These are phyloP conservation scores for Gossypium lobatum DNA, from an alignment of 441 rosid species.

Conservation along the genomic window DNA sequence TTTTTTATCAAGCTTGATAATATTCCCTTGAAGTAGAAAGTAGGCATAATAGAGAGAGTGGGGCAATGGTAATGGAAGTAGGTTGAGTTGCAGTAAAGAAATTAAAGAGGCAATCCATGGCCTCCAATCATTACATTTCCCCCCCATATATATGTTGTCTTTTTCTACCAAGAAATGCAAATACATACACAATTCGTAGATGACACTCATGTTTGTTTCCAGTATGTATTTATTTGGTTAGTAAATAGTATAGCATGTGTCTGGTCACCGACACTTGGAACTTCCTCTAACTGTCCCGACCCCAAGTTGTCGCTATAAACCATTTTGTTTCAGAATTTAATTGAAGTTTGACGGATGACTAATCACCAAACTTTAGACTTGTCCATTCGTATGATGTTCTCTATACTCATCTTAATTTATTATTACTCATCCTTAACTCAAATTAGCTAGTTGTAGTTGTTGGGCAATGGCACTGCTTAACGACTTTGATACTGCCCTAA, in stretches of 20 bases:
- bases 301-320: background rate
- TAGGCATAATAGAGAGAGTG: background rate
- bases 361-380: background rate
- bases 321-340: background rate
- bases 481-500: no score
- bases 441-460: no score
- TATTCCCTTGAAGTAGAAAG: slow-evolving; percentile 2
- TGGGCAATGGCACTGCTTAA: no score
- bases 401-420: background rate
- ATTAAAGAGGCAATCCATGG: slow-evolving; percentile 5
- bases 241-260: background rate
- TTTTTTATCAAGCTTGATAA: background rate
- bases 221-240: background rate
- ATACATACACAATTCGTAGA: background rate
- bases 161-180: background rate
- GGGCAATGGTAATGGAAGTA: background rate
- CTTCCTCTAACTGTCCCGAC: background rate
- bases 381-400: background rate
- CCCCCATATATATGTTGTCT: background rate
- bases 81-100: slow-evolving; percentile 24
- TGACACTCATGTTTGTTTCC: background rate
- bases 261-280: background rate
- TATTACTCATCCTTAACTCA: no score
- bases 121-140: slow-evolving; percentile 7
- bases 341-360: background rate